Base-by-base conservation (phyloP, 2,329 filamentous ascomycete species). In the Endothia cerciana region DNA sequence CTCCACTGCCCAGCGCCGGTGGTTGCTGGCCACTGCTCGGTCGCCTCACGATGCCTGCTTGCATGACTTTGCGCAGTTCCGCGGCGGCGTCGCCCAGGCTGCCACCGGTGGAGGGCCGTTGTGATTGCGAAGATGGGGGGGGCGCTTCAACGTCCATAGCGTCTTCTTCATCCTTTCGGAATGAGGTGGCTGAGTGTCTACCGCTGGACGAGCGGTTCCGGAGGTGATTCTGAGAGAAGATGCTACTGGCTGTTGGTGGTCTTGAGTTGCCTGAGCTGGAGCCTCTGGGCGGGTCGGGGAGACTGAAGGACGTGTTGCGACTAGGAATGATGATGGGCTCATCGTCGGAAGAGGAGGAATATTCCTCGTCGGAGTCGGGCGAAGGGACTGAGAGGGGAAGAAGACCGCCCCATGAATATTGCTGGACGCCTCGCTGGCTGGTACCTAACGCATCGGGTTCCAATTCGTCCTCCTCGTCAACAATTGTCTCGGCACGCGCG, bases 261-360 rank as follows among this genome's bases (percentile, higher is more conserved):
- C 64, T 60, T 10, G 64, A 58, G 56, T 33, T 63, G 33, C 56
- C 53, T 28, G 66, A 68, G 41, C 36, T 49, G 25, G 60, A 68
- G 36, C 36, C 60, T 17, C 53, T 60, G n/a, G 63, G 75, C 0
- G 85, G 83, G 63, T 86, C 83, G 0, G 85, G 85, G 8, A 87
- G 75, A 1, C 81, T 83, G 73, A 88, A 89, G 0, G 87, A 89
- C 4, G 80, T 79, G 67, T 82, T 85, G 53, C 86, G 81, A 73
- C 86, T 89, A 38, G 87, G 87, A 47, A 90, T 86, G 60, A 89
- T 82, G 67, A 89, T 89, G 15, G 85, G 86, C 65, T 89, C 87
- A 63, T 89, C 87, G 68, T 90, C 87, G 4, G 82, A 83, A 0
- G 86, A 88, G 1, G 85, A 88, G 2, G 83, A 82, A 57, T 83